Evolutionary conservation across 2,329 filamentous ascomycete species (phyloP).

Genomic region (Teratosphaeria destructans): DNA sequence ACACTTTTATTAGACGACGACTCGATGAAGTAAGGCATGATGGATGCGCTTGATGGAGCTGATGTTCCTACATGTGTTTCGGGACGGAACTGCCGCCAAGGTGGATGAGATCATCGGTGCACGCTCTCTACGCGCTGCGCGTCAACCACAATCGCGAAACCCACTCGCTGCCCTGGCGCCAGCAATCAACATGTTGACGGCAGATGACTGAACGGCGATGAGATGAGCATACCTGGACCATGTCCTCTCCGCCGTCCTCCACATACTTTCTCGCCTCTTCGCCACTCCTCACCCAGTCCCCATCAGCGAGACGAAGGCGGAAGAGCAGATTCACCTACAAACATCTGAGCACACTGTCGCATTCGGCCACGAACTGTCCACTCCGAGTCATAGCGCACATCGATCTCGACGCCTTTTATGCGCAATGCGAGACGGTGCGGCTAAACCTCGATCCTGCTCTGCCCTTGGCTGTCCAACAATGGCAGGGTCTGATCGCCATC

Average conservation of each 20-base stretch:
- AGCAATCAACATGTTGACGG: background rate
- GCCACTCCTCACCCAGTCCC: conserved; percentile 11
- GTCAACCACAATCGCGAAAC: background rate
- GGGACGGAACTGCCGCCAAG: background rate
- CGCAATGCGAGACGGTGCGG: conserved; percentile 86
- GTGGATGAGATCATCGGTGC: background rate
- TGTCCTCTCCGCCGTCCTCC: conserved; percentile 9
- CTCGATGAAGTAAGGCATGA: background rate
- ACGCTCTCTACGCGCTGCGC: background rate
- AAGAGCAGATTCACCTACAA: conserved; percentile 75
- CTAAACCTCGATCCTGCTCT: conserved; percentile 62
- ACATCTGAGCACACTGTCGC: conserved; percentile 65
- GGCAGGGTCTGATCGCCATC: conserved; percentile 87
- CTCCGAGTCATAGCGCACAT: conserved; percentile 83
- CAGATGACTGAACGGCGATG: background rate
- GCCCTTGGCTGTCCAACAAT: conserved; percentile 90
- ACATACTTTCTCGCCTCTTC: conserved; percentile 20
- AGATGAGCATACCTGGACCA: background rate
- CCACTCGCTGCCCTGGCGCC: background rate
- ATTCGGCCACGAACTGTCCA: conserved; percentile 61
- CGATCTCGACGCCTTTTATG: conserved; percentile 94
- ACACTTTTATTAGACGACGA: background rate
- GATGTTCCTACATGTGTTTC: background rate
- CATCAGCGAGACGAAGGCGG: conserved; percentile 11
- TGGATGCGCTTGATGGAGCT: background rate